These are phyloP conservation scores for Solanum aculeatissimum DNA, from an alignment of 305 asterid genomes.

Conservation along the genomic window DNA sequence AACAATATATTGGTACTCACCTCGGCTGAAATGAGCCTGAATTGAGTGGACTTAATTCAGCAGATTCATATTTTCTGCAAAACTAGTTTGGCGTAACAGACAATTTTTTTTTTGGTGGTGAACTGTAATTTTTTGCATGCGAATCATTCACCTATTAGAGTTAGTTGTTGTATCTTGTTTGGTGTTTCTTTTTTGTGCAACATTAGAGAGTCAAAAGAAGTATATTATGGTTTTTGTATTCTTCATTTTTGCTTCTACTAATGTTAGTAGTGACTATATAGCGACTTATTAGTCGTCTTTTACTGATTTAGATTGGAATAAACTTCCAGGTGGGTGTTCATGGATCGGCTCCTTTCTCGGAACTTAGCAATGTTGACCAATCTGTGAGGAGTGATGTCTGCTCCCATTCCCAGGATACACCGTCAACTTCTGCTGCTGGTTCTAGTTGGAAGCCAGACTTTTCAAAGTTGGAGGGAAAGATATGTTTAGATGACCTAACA, in stretches of 20 bases:
- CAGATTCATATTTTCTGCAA: neutral
- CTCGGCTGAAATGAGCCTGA: neutral
- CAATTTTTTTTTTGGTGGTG: neutral
- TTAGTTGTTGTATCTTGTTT: neutral
- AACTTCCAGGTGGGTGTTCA: conserved; percentile 29
- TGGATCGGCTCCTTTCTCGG: conserved; percentile 14
- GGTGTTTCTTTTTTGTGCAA: neutral
- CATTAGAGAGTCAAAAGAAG: neutral
- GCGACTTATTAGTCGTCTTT: neutral
- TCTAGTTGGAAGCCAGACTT: conserved; percentile 59
- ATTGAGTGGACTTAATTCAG: neutral
- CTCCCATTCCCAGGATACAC: conserved; percentile 23
- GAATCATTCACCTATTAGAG: neutral
- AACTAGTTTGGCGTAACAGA: neutral
- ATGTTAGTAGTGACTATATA: neutral
- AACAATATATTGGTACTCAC: neutral
- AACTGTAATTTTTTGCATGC: neutral
- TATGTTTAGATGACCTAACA: conserved; percentile 61
- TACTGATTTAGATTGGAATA: conserved; percentile 2
- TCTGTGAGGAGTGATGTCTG: conserved; percentile 24
- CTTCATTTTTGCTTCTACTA: neutral
- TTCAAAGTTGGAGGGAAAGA: conserved; percentile 75
- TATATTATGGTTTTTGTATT: neutral
- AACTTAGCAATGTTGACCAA: conserved; percentile 18
- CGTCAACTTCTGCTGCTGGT: conserved; percentile 29